Percentiles rank a stretch among this genome's conserved stretches.
Conservation (phyloP, 306 rosid genomes). For the Cicer judaicum region DNA sequence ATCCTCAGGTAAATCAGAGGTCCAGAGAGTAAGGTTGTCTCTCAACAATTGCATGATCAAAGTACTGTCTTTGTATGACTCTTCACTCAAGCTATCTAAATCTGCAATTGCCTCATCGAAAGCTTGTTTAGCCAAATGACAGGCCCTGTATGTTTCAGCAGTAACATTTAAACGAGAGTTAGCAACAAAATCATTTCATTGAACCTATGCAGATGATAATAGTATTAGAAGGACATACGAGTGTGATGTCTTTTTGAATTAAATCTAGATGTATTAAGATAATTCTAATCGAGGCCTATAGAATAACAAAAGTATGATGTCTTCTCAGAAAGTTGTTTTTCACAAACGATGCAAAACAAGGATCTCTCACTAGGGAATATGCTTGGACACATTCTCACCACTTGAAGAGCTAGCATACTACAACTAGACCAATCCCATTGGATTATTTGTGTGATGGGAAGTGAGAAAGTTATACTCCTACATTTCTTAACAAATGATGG, state of each 20-base stretch:
- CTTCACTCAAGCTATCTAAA: constrained; percentile 91
- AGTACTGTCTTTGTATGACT: constrained; percentile 97
- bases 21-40: constrained; percentile 97
- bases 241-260: background rate
- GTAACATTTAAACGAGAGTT: constrained; percentile 19
- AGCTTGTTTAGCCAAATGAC: constrained; percentile 95
- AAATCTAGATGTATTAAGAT: background rate
- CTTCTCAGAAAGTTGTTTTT: background rate
- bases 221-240: constrained; percentile 19
- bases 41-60: constrained; percentile 96
- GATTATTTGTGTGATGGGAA: background rate
- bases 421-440: background rate
- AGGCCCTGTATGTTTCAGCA: constrained; percentile 71
- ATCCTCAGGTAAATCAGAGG: constrained; percentile 96
- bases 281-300: background rate
- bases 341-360: background rate
- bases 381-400: background rate
- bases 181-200: constrained; percentile 26
- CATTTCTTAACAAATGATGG: background rate
- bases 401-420: background rate
- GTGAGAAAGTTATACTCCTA: constrained; percentile 22
- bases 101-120: constrained; percentile 97
- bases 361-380: background rate
- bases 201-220: constrained; percentile 2
- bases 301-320: background rate